A percentile compares a stretch with the other conserved stretches of the same genome.
Evolutionary conservation across 768 basidiomycete species (phyloP).

Genomic region (Sutorius australiensis): DNA sequence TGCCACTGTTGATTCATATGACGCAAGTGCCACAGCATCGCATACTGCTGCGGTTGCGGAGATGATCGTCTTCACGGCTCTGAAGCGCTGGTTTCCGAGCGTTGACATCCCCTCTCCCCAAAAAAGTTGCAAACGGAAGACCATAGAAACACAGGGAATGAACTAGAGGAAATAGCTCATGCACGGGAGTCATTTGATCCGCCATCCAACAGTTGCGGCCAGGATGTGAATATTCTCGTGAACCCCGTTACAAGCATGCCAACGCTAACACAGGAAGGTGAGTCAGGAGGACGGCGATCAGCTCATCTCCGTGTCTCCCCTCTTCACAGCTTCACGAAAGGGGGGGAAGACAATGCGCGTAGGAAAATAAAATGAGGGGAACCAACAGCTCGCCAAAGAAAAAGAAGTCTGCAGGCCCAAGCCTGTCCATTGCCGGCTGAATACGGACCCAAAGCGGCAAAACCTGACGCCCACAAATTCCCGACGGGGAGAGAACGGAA

Average conservation of each 20-base stretch:
- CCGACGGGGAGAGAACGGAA: constrained; percentile 1
- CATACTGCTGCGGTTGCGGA: constrained; percentile 10
- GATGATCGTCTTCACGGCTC: constrained; percentile 6
- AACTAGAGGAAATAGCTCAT: neutral
- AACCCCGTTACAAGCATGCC: constrained; percentile 13
- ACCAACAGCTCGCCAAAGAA: neutral
- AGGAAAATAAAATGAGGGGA: constrained; percentile 1
- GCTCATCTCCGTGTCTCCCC: constrained; percentile 24
- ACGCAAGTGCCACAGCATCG: constrained; percentile 7
- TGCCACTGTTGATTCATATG: neutral
- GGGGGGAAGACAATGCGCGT: constrained; percentile 2
- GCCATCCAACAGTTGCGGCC: constrained; percentile 1
- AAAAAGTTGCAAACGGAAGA: neutral
- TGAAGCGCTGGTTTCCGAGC: neutral
- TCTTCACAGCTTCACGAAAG: constrained; percentile 17
- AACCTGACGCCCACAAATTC: neutral
- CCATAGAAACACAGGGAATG: neutral
- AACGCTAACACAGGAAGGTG: constrained; percentile 11
- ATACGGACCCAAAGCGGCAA: constrained; percentile 10
- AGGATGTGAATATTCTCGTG: constrained; percentile 6
- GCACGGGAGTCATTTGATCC: neutral
- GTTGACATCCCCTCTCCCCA: neutral
- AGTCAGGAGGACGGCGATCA: constrained; percentile 29
- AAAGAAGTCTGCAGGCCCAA: neutral
- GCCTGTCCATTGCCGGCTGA: neutral